phyloP scores from a whole-genome alignment of 108 stramenopile species.

The Bacterosira constricta region DNA sequence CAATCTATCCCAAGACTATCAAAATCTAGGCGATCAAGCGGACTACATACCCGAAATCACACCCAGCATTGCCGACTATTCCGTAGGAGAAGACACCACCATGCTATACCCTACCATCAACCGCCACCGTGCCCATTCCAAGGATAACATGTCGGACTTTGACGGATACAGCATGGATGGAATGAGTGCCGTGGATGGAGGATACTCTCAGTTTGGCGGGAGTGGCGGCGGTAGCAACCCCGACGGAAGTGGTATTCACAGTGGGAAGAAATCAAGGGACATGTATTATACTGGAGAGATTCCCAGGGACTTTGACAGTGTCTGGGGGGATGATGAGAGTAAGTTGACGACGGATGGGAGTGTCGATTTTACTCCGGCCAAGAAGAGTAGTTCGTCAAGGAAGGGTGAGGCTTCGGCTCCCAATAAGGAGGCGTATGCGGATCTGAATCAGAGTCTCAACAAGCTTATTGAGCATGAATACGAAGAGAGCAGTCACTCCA shows the following conservation, averaged over 20 bases:
- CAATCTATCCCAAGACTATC: neutral
- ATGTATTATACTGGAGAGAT: constrained; percentile 26
- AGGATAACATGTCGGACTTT: constrained; percentile 32
- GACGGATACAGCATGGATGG: constrained; percentile 49
- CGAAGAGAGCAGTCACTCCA: constrained; percentile 11
- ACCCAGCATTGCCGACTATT: constrained; percentile 11
- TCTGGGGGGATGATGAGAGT: constrained; percentile 40
- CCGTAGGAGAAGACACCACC: constrained; percentile 48
- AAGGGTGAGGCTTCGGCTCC: neutral
- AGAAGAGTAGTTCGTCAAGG: neutral
- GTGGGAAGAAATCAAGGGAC: neutral
- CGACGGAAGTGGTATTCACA: neutral
- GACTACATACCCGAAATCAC: constrained; percentile 1
- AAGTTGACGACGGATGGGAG: constrained; percentile 18
- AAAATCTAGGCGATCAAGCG: constrained; percentile 3
- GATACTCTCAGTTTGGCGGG: neutral
- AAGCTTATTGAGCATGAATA: constrained; percentile 20
- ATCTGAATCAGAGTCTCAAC: constrained; percentile 18
- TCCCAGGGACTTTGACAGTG: constrained; percentile 38
- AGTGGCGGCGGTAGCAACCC: neutral
- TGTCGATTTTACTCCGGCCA: constrained; percentile 5
- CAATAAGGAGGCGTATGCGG: neutral
- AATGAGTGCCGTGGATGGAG: constrained; percentile 33
- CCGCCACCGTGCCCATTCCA: constrained; percentile 14
- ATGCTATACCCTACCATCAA: constrained; percentile 36